Conservation (phyloP, 2,329 filamentous ascomycete genomes). For the Colletotrichum tanaceti region DNA sequence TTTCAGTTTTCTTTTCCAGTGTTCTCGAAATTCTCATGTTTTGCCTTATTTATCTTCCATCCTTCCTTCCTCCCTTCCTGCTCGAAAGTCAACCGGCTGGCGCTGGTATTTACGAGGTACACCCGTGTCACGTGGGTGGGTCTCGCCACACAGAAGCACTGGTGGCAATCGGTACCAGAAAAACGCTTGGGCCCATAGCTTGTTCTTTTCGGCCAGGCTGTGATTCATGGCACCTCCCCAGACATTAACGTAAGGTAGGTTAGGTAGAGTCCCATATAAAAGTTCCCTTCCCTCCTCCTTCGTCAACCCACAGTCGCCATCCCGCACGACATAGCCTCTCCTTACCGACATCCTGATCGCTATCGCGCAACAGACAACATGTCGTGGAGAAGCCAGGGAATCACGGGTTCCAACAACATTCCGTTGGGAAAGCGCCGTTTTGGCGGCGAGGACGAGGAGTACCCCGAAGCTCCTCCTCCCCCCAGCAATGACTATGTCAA, state of each 20-base stretch:
- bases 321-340: slow-evolving; percentile 22
- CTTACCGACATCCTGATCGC: slow-evolving; percentile 17
- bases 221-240: slow-evolving; percentile 15
- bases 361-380: slow-evolving; percentile 54
- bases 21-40: too few relatives aligned
- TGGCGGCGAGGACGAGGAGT: slow-evolving; percentile 69
- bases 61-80: not conserved
- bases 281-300: slow-evolving; percentile 28
- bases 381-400: slow-evolving; percentile 81
- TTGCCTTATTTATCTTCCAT: too few relatives aligned
- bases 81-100: not conserved
- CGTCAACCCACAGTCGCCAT: slow-evolving; percentile 20
- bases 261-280: slow-evolving; percentile 35
- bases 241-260: not conserved
- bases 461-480: slow-evolving; percentile 11
- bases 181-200: slow-evolving; percentile 1
- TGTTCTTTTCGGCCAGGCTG: slow-evolving; percentile 5
- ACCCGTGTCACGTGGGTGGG: not conserved
- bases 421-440: slow-evolving; percentile 90
- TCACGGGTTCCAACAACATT: slow-evolving; percentile 98
- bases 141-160: not conserved
- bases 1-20: not conserved
- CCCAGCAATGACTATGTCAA: slow-evolving; percentile 42
- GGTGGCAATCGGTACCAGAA: not conserved
- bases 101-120: not conserved